Conservation (phyloP, 1,284 basidiomycete species). For the Coniferiporia weirii region DNA sequence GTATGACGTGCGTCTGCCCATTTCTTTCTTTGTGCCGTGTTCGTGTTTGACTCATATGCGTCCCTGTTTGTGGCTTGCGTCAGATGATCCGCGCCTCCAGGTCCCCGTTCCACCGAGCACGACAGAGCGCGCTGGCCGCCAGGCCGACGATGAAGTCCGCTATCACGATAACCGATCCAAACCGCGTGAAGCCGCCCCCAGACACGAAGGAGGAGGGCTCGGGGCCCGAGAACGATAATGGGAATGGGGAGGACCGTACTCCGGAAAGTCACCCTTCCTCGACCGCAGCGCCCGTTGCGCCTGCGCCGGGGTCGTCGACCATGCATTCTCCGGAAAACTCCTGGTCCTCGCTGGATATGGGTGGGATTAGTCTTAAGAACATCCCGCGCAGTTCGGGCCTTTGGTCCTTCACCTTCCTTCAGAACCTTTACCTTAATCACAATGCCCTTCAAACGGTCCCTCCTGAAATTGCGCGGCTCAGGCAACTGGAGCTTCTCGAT, state of each 20-base stretch:
- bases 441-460: slow-evolving; percentile 83
- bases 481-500: slow-evolving; percentile 88
- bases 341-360: slow-evolving; percentile 96
- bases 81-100: slow-evolving; percentile 72
- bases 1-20: slow-evolving; percentile 53
- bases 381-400: slow-evolving; percentile 78
- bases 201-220: slow-evolving; percentile 31
- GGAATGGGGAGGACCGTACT: slow-evolving; percentile 23
- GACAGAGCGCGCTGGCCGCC: slow-evolving; percentile 74
- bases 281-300: slow-evolving; percentile 60
- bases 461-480: slow-evolving; percentile 78
- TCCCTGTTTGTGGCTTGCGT: slow-evolving; percentile 21
- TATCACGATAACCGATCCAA: slow-evolving; percentile 81
- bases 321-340: slow-evolving; percentile 61
- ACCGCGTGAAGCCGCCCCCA: slow-evolving; percentile 46
- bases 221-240: slow-evolving; percentile 24
- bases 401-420: slow-evolving; percentile 91
- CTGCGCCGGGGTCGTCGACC: slow-evolving; percentile 53
- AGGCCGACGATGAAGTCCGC: slow-evolving; percentile 73
- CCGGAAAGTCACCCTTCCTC: slow-evolving; percentile 67
- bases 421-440: slow-evolving; percentile 96
- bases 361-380: slow-evolving; percentile 90
- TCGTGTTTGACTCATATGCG: slow-evolving; percentile 8
- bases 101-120: slow-evolving; percentile 74
- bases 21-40: slow-evolving; percentile 11